A percentile compares a stretch with the other conserved stretches of the same genome.
Conservation (phyloP, 2,329 filamentous ascomycete species). For the Fusarium redolens region DNA sequence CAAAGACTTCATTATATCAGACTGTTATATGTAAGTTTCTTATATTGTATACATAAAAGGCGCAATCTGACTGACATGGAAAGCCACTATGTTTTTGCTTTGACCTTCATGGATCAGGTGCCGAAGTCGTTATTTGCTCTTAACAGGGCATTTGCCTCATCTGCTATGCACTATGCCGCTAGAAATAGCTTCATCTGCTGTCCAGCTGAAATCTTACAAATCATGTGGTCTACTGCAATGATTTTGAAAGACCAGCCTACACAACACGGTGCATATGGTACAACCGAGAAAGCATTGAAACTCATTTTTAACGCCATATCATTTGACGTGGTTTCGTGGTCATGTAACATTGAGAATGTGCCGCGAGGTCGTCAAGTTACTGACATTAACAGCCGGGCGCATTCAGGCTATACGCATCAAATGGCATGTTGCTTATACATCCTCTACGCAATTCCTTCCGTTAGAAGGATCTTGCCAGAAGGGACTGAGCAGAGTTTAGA, state of each 20-base stretch:
- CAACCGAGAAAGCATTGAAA: neutral
- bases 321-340: constrained; percentile 1
- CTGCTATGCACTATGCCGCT: constrained; percentile 6
- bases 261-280: neutral
- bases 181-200: constrained; percentile 13
- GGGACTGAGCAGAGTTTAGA: neutral
- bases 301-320: neutral
- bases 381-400: neutral
- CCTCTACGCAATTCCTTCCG: neutral
- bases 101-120: neutral
- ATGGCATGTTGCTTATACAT: constrained; percentile 9
- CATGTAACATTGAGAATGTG: neutral
- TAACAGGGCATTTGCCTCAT: neutral
- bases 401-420: constrained; percentile 5
- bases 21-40: constrained; percentile 7
- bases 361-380: constrained; percentile 1
- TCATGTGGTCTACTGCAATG: neutral
- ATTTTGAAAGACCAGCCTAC: neutral
- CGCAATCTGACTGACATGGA: neutral
- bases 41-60: too few species aligned
- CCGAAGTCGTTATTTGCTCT: neutral
- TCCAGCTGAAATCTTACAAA: constrained; percentile 1
- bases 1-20: constrained; percentile 4
- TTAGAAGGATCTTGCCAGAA: neutral
- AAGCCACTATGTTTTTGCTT: constrained; percentile 8